Conservation (phyloP, 148 eudicot species). For the Silene conica region DNA sequence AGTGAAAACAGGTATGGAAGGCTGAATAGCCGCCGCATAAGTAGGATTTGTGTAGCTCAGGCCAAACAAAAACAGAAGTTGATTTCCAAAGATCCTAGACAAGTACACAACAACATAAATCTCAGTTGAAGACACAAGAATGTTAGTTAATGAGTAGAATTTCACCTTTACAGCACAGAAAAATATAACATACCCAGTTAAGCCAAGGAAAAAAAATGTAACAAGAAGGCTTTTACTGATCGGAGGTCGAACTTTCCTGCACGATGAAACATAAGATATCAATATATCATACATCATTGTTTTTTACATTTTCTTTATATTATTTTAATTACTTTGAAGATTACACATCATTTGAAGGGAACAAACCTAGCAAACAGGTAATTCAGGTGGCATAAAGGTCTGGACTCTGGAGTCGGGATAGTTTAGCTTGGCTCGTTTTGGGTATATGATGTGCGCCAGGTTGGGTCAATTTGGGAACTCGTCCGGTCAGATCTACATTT, state of each 20-base stretch:
- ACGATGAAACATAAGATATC: constrained; percentile 23
- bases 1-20: constrained; percentile 95
- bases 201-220: constrained; percentile 75
- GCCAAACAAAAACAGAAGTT: constrained; percentile 90
- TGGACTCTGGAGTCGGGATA: not conserved
- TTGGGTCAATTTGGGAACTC: not conserved
- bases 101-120: constrained; percentile 15
- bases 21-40: constrained; percentile 95
- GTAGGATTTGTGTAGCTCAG: constrained; percentile 95
- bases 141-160: not conserved
- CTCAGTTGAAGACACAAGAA: constrained; percentile 12
- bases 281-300: not conserved
- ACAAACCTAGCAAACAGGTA: not conserved
- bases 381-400: not conserved
- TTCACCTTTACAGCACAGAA: not conserved
- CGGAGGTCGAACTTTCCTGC: constrained; percentile 73
- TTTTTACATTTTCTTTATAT: no score
- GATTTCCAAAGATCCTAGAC: constrained; percentile 88
- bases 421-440: not conserved
- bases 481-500: not conserved
- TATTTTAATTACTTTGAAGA: not conserved
- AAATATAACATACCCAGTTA: constrained; percentile 69
- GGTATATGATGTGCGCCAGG: not conserved
- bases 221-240: constrained; percentile 51
- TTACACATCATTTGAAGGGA: not conserved